Conservation (phyloP, 1,284 basidiomycete genomes). For the Austroboletus novae-zelandiae region DNA sequence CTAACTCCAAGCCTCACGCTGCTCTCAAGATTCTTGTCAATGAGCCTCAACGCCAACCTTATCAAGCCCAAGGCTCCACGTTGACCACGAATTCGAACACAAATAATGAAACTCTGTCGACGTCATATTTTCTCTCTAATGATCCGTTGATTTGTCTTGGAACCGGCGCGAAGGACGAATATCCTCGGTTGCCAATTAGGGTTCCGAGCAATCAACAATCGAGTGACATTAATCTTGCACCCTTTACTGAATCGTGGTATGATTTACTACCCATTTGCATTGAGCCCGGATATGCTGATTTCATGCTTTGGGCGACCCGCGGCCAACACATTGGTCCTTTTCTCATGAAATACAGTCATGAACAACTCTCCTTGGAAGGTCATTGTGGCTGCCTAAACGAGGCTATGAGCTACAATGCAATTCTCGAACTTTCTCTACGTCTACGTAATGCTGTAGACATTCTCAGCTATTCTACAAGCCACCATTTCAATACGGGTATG, state of each 20-base stretch:
- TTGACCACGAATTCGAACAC: constrained; percentile 2
- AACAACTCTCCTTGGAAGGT: constrained; percentile 26
- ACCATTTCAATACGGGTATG: constrained; percentile 43
- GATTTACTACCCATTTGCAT: constrained; percentile 26
- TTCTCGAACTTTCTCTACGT: constrained; percentile 61
- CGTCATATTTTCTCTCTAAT: constrained; percentile 35
- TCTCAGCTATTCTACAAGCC: constrained; percentile 49
- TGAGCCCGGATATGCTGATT: constrained; percentile 14
- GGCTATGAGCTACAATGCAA: constrained; percentile 47
- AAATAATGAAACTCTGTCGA: constrained; percentile 3
- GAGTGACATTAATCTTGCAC: constrained; percentile 38
- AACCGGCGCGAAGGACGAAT: constrained; percentile 41
- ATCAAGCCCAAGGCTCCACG: not conserved
- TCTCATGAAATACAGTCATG: no score
- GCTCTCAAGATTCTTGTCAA: constrained; percentile 9
- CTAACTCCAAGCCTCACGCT: constrained; percentile 20
- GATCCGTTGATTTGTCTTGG: constrained; percentile 41
- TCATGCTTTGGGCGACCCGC: not conserved
- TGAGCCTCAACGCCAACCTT: constrained; percentile 5
- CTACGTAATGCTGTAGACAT: constrained; percentile 57
- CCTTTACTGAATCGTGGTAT: constrained; percentile 41
- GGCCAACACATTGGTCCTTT: no score
- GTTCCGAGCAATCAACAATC: constrained; percentile 29
- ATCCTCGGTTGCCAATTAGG: constrained; percentile 30
- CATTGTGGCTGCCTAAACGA: constrained; percentile 63